Evolutionary conservation across 2,329 filamentous ascomycete species (phyloP).

Genomic region (Nigrograna mackinnonii): DNA sequence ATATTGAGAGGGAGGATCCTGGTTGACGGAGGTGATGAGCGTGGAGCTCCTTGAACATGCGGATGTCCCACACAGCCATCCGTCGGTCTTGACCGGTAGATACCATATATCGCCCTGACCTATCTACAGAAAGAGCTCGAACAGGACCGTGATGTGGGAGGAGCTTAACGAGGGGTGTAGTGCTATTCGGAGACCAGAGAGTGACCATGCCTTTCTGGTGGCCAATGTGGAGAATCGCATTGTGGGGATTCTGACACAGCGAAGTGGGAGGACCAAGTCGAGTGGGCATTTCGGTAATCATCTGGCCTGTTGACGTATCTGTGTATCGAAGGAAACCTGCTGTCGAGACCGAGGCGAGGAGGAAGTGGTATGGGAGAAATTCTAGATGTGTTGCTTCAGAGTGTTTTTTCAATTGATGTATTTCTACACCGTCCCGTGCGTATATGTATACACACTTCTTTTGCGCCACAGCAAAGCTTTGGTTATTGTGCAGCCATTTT

Average conservation of each 20-base stretch:
- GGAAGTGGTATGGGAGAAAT: conserved; percentile 94
- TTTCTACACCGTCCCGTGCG: conserved; percentile 84
- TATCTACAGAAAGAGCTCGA: conserved; percentile 79
- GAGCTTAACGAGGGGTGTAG: conserved; percentile 86
- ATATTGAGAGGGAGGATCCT: conserved; percentile 82
- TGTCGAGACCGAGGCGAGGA: conserved; percentile 84
- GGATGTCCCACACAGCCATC: conserved; percentile 95
- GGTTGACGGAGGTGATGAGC: conserved; percentile 84
- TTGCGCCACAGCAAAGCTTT: conserved; percentile 92
- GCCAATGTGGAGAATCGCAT: conserved; percentile 88
- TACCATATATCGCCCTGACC: conserved; percentile 94
- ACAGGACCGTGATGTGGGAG: conserved; percentile 89
- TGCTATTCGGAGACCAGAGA: conserved; percentile 91
- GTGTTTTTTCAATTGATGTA: conserved; percentile 90
- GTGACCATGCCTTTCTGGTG: conserved; percentile 96
- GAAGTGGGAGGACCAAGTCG: conserved; percentile 82
- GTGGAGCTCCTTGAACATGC: conserved; percentile 91
- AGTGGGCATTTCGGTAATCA: conserved; percentile 84
- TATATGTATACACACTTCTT: conserved; percentile 98
- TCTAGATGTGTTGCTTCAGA: conserved; percentile 92
- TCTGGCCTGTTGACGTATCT: conserved; percentile 89
- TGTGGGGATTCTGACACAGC: conserved; percentile 86
- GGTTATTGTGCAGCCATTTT: conserved; percentile 92
- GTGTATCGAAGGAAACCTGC: conserved; percentile 86
- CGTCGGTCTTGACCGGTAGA: conserved; percentile 86